Evolutionary conservation across 768 basidiomycete species (phyloP), one percentile per base, ranked within the genome.

Genomic region (Pleurotus eryngii): DNA sequence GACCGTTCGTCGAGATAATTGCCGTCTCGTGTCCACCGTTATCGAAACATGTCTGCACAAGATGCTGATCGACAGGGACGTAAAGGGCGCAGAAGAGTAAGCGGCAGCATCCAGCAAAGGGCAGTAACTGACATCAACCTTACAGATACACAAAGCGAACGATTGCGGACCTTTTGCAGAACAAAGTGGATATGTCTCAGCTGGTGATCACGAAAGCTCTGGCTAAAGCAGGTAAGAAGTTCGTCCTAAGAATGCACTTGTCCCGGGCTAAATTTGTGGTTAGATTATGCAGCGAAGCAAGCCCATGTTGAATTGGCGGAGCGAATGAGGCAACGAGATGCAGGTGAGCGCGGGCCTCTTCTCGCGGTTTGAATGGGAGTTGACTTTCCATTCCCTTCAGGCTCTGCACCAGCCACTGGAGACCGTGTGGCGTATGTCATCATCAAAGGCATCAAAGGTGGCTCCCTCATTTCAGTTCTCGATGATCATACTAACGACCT

Each of bases 341-440:
- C 96, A 53, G 92, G 89, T 81, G 59, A 49, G 76, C 64, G 5
- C 38, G 56, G 17, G 38, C 20, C 18, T 6, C 22, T 46, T 37
- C 38, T 18, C 11, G 15, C 24, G 22, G 12, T 37, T n/a, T 5
- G 35, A 5, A 22, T n/a, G 42, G 5, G 46, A 22, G 11, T 22
- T 39, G 14, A n/a, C 2, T 12, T 57, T 45, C 56, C 5, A 57
- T 24, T 15, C 20, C 50, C 17, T 43, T 11, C 61, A 88, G 92
- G 95, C 59, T 99, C 97, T 63, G 97, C 97, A 3, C 97, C 97
- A 20, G 87, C 92, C n/a, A 74, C 98, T 17, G 97, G 97, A 58
- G 97, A 99, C 69, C 96, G 97, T 72, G 97, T 98, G 1, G 96
- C 97, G 4, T 99, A 98, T 76, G 96, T 98, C 43, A 98, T 99